phyloP scores from a whole-genome alignment of 2,329 filamentous ascomycete species.

The Epichloe sylvatica region DNA sequence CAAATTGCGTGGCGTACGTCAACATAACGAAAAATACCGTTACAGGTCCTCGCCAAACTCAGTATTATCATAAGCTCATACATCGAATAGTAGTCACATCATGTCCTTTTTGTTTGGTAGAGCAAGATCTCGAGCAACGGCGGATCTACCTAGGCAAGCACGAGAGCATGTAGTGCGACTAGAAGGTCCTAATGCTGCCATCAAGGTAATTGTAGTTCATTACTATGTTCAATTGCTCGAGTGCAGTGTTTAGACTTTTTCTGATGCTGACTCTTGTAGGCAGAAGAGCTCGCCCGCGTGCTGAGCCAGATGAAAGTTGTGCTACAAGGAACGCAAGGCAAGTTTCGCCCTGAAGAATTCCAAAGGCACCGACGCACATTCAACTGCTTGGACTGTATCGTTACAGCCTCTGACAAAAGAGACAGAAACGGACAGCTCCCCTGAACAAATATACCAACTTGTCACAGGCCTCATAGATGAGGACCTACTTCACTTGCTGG shows the following conservation, averaged over 20 bases:
- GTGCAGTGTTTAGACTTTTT: background rate
- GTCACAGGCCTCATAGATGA: conserved; percentile 77
- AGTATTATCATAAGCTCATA: background rate
- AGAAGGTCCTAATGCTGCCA: conserved; percentile 32
- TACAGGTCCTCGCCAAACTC: background rate
- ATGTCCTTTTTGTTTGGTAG: conserved; percentile 46
- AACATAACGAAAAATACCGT: background rate
- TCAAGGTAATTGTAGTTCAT: conserved; percentile 26
- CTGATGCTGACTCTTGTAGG: conserved; percentile 32
- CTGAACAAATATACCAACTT: conserved; percentile 77
- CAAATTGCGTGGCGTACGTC: background rate
- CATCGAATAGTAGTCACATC: background rate
- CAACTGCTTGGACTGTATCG: too few species aligned
- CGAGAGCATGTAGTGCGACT: conserved; percentile 39
- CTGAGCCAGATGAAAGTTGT: conserved; percentile 84
- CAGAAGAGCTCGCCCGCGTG: conserved; percentile 76
- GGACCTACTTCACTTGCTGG: conserved; percentile 74
- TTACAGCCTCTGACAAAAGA: background rate
- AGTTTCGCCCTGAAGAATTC: conserved; percentile 8
- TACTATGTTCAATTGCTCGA: background rate
- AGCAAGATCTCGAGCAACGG: conserved; percentile 34
- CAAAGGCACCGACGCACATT: background rate
- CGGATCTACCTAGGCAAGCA: conserved; percentile 42
- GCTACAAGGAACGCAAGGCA: conserved; percentile 86
- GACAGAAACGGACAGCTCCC: conserved; percentile 73